Conservation (phyloP, 1,139 yeast species). For the Kluyveromyces marxianus region DNA sequence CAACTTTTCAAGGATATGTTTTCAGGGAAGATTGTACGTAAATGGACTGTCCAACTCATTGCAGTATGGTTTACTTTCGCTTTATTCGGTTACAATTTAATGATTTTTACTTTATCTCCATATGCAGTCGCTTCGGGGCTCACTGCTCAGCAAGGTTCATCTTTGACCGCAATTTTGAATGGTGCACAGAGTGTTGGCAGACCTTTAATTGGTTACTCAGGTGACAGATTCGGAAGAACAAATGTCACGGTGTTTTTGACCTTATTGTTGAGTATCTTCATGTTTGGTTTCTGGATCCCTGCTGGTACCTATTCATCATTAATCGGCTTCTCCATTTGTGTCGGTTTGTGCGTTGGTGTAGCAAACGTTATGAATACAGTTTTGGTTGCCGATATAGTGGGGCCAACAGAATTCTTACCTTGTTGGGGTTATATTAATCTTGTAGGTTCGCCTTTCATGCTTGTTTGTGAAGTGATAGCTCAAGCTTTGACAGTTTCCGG, state of each 20-base stretch:
- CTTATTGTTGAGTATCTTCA: constrained; percentile 21
- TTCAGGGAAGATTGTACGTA: constrained; percentile 11
- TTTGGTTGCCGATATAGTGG: constrained; percentile 48
- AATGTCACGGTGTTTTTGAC: constrained; percentile 39
- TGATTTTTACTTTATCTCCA: constrained; percentile 54
- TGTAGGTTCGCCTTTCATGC: constrained; percentile 37
- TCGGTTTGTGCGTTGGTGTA: constrained; percentile 54
- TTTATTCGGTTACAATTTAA: constrained; percentile 49
- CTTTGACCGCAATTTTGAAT: constrained; percentile 53
- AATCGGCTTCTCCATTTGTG: constrained; percentile 44
- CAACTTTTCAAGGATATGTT: constrained; percentile 14
- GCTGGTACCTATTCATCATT: constrained; percentile 45
- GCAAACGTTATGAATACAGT: constrained; percentile 59
- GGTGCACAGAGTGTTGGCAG: constrained; percentile 62
- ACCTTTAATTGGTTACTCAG: constrained; percentile 51
- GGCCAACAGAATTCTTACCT: constrained; percentile 43
- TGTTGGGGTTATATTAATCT: constrained; percentile 56
- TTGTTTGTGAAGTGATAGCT: constrained; percentile 48
- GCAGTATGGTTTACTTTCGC: constrained; percentile 52
- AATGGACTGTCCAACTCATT: constrained; percentile 26
- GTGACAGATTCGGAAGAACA: constrained; percentile 53
- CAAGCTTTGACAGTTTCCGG: constrained; percentile 36
- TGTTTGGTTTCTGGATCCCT: constrained; percentile 39
- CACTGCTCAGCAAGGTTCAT: constrained; percentile 47
- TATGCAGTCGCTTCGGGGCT: constrained; percentile 57